Evolutionary conservation across 345 rosid genomes (phyloP), one percentile per base, ranked within the genome.

Genomic region (Pistacia atlantica): DNA sequence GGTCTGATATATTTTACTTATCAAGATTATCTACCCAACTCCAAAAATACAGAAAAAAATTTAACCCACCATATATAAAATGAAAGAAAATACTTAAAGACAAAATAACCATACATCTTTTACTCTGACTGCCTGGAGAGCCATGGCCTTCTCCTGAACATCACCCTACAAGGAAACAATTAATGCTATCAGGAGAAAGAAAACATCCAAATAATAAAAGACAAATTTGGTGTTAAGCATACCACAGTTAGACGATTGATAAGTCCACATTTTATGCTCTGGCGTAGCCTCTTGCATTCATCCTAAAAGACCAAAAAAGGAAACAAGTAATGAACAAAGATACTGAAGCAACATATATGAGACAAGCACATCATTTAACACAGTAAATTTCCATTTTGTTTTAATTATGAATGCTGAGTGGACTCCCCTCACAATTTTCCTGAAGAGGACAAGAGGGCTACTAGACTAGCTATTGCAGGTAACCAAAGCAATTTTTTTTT

Each of bases 241-340:
- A 97, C 98, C 97, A 97, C 98, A 56, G 93, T 91, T 81, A 97
- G 79, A 73, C 96, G 90, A 77, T 87, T 87, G 81, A 94, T 90
- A 70, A 97, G 88, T 80, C 97, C 97, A 82, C 97, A 94, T 78
- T 92, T 97, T 75, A 97, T 97, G 90, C 99, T 94, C 83, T 97
- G 99, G 72, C 96, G 95, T 55, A 97, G 85, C 14, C 99, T 97
- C 81, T 92, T 94, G 85, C 97, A 94, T 90, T 97, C 99, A 83
- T 97, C 99, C 99, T 97, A 80, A 79, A 37, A 86, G 60, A 82
- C 68, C 57, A 80, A 48, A 54, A 57, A 16, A 73, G 67, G 56
- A 62, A 71, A 63, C 64, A 72, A 33, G 52, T 42, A 57, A 54
- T 73, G 58, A 31, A 77, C 25, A 61, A n/a, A 65, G 58, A 65